These are phyloP conservation scores for Pseudogymnoascus sp. DNA, from an alignment of 2,329 filamentous ascomycete genomes.

Conservation along the genomic window DNA sequence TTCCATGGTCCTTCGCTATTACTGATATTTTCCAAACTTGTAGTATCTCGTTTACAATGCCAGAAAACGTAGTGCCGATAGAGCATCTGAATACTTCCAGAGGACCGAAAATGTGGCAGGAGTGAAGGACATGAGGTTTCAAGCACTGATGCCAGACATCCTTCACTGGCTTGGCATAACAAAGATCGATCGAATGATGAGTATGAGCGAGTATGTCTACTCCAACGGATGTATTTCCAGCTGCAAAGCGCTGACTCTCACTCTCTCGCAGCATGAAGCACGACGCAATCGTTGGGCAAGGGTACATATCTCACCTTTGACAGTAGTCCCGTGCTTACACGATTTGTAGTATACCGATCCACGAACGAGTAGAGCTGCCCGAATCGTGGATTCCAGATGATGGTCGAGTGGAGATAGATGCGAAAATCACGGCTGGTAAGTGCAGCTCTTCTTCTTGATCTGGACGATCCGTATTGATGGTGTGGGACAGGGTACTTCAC, in stretches of 20 bases:
- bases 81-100: conserved; percentile 89
- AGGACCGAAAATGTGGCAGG: conserved; percentile 97
- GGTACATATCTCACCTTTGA: conserved; percentile 36
- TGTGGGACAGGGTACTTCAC: conserved; percentile 62
- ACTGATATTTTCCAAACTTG: conserved; percentile 19
- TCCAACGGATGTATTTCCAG: background rate
- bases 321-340: background rate
- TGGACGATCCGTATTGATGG: conserved; percentile 22
- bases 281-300: conserved; percentile 79
- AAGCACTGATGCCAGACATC: conserved; percentile 96
- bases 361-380: conserved; percentile 84
- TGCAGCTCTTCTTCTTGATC: conserved; percentile 16
- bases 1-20: background rate
- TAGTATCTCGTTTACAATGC: conserved; percentile 64
- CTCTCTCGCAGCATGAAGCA: conserved; percentile 68
- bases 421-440: conserved; percentile 91
- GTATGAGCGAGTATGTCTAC: conserved; percentile 71
- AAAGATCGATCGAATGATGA: conserved; percentile 97
- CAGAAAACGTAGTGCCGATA: conserved; percentile 70
- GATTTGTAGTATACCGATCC: conserved; percentile 65
- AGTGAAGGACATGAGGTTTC: conserved; percentile 95
- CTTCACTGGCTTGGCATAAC: conserved; percentile 97
- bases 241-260: conserved; percentile 1
- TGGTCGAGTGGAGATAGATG: conserved; percentile 96
- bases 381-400: conserved; percentile 92